These are phyloP conservation scores for Tetracladium maxilliforme DNA, from an alignment of 2,329 filamentous ascomycete species.

Conservation along the genomic window DNA sequence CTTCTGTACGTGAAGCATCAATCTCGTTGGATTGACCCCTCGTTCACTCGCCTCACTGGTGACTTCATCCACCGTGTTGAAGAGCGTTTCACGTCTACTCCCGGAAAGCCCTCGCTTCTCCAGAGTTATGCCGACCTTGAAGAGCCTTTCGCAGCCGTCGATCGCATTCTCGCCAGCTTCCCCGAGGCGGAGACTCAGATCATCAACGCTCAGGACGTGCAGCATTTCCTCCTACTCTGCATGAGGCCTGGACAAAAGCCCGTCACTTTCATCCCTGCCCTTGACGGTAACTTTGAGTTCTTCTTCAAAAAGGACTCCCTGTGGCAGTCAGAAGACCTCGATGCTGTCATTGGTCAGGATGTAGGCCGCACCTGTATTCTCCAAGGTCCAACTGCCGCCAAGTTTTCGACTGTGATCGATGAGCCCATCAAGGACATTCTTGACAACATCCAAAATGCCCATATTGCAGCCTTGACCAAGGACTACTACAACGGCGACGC, in stretches of 20 bases:
- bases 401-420: constrained; percentile 78
- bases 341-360: constrained; percentile 90
- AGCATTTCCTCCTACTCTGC: constrained; percentile 90
- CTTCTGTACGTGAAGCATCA: constrained; percentile 88
- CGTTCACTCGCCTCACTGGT: constrained; percentile 68
- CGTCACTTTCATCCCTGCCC: constrained; percentile 84
- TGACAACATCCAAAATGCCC: constrained; percentile 75
- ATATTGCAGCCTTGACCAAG: constrained; percentile 64
- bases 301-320: constrained; percentile 99
- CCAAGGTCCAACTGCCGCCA: constrained; percentile 84
- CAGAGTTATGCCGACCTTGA: constrained; percentile 84
- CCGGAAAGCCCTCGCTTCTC: constrained; percentile 64
- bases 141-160: constrained; percentile 63
- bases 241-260: constrained; percentile 89
- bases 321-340: constrained; percentile 96
- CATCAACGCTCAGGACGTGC: constrained; percentile 96
- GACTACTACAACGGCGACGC: constrained; percentile 70
- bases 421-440: constrained; percentile 93
- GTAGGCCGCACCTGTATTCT: constrained; percentile 93
- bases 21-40: constrained; percentile 79
- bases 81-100: constrained; percentile 72
- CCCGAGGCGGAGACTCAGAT: constrained; percentile 80
- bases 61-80: constrained; percentile 96
- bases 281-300: constrained; percentile 96
- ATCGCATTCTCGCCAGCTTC: constrained; percentile 68